Evolutionary conservation across 345 rosid species (phyloP), one percentile per base, ranked within the genome.

Genomic region (Boechera retrofracta): DNA sequence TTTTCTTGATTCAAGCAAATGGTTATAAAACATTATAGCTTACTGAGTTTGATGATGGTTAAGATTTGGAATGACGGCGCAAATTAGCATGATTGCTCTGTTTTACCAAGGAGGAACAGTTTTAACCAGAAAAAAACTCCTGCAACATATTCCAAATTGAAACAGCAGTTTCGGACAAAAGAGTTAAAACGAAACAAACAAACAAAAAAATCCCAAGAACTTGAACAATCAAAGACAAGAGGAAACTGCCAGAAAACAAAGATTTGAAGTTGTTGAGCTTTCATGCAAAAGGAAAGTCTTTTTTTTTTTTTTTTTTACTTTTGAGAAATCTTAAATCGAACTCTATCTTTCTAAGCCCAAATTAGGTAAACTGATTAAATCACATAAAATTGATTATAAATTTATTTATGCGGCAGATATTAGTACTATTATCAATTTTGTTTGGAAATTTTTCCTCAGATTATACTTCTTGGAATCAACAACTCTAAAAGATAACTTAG

Each of bases 221-320:
- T 39, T 7, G 39, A 38, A 36, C 58, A 64, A 64, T 45, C 53
- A 70, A 38, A 63, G 71, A 70, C 76, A 65, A 64, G 55, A 64
- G 10, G 41, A 72, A 72, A 42, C 73, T 56, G 67, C 72, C 77
- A 69, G 72, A 52, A 42, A 72, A 52, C 41, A 52, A 33, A 78
- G 77, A 67, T 72, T 72, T 78, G 21, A 49, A 72, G 81, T 78
- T 51, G 81, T 78, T 78, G 74, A 67, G 57, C 49, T 78, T 67
- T 41, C 81, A 66, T 49, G 63, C 48, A 56, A 77, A 49, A 71
- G 31, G 26, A 59, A 72, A 67, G 69, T 58, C n/a, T n/a, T 48
- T 66, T 65, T 62, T 21, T 18, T 18, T 18, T 18, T 21, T 21
- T 21, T 21, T 21, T 60, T 5, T 10, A 15, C 45, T 33, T 57